These are phyloP conservation scores for Lodderomyces pseudojiufengensis DNA, from an alignment of 1,139 yeast species.

Conservation along the genomic window DNA sequence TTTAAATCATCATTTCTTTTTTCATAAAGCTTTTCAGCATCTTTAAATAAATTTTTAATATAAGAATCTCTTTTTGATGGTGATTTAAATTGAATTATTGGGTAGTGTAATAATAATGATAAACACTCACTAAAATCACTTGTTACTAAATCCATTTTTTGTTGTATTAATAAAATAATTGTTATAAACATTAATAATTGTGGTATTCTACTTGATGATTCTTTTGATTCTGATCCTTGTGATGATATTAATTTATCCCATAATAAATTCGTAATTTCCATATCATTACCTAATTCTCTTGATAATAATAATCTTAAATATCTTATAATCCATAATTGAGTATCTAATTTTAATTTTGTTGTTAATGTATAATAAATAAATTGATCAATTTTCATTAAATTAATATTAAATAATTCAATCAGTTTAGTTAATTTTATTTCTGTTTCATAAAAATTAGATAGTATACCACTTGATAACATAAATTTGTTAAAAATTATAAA, in stretches of 20 bases:
- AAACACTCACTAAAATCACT: conserved; percentile 65
- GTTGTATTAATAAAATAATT: conserved; percentile 47
- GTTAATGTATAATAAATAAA: conserved; percentile 41
- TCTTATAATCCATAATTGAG: conserved; percentile 65
- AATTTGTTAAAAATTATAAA: conserved; percentile 45
- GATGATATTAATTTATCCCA: conserved; percentile 59
- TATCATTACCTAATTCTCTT: conserved; percentile 53
- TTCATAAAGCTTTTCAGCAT: conserved; percentile 29
- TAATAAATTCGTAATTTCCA: conserved; percentile 39
- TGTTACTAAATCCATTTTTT: conserved; percentile 46
- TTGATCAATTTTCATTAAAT: conserved; percentile 48
- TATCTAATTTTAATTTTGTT: conserved; percentile 49
- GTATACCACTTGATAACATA: conserved; percentile 35
- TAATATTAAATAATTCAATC: conserved; percentile 45
- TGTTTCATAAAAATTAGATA: conserved; percentile 39
- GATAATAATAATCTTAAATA: conserved; percentile 57
- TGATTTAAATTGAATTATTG: conserved; percentile 23
- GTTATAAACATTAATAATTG: conserved; percentile 31
- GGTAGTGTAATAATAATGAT: conserved; percentile 57
- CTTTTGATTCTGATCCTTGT: conserved; percentile 12
- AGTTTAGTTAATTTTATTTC: conserved; percentile 40
- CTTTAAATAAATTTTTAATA: conserved; percentile 25
- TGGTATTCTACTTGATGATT: conserved; percentile 28
- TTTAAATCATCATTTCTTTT: conserved; percentile 33
- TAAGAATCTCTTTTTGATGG: conserved; percentile 17